Evolutionary conservation across 768 basidiomycete genomes (phyloP), one percentile per base, ranked within the genome.

Genomic region (Royoungia palumana): DNA sequence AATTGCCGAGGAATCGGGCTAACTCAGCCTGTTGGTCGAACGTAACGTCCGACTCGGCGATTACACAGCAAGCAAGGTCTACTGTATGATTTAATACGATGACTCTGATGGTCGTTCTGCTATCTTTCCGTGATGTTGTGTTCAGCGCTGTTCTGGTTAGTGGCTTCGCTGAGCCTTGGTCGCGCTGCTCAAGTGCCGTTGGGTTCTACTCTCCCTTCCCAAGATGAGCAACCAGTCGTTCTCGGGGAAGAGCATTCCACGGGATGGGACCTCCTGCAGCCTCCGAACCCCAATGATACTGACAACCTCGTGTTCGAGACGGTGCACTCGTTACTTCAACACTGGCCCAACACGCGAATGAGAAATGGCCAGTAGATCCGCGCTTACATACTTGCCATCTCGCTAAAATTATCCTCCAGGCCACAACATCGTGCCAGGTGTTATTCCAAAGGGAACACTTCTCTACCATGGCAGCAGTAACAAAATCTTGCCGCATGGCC

Each of bases 271-370:
- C 45, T 66, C 16, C 44, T 54, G 14, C 28, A 39, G 17, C 38
- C 51, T 4, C 66, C 66, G 2, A 46, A 57, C 37, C 56, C 57
- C 22, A 64, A 71, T 36, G 56, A 59, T 19, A 71, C 71, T 4
- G 50, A 58, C 16, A 59, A 70, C 43, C 54, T 72, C 28, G 55
- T 72, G 12, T 74, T 73, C 41, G 65, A 69, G 32, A 62, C 65
- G 3, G 57, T 71, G 10, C 55, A 56, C 36, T 62, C 67, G 5
- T 50, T 71, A 8, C 60, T 74, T 12, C 72, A 74, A 39, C 62
- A 67, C 27, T 74, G 70, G 70, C 62, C 71, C 2, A 73, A 72
- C 46, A 72, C 69, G 1, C 60, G 66, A 13, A 66, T 64, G 39
- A 64, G 66, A n/a, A 70, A 70, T 54, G 70, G 70, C 62, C 20